A percentile compares a stretch with the other conserved stretches of the same genome.
Evolutionary conservation across 345 rosid genomes (phyloP).

Genomic region (Dipteronia dyeriana): DNA sequence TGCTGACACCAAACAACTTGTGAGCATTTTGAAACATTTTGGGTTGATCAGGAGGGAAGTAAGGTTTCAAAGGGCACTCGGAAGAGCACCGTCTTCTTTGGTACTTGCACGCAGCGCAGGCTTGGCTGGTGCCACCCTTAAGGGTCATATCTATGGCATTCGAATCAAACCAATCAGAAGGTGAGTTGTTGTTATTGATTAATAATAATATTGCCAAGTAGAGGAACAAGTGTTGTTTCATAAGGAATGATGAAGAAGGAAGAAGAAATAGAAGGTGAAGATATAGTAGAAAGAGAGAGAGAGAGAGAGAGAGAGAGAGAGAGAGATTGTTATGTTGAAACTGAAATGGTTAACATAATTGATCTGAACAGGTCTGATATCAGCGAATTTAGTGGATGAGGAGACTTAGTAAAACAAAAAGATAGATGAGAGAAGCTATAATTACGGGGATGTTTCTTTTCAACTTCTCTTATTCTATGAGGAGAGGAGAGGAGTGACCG

Average conservation of each 20-base stretch:
- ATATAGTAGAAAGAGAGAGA: background rate
- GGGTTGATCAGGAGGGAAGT: conserved; percentile 79
- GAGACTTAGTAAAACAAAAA: conserved; percentile 42
- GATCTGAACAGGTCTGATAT: conserved; percentile 45
- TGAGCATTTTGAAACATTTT: conserved; percentile 77
- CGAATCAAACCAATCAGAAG: conserved; percentile 7
- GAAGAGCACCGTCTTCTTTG: conserved; percentile 70
- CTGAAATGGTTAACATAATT: conserved; percentile 31
- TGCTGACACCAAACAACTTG: conserved; percentile 75
- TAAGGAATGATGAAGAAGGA: background rate
- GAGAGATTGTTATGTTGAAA: conserved; percentile 13
- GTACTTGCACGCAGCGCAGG: conserved; percentile 96
- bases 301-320: too few species aligned
- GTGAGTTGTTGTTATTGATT: background rate
- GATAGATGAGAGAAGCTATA: conserved; percentile 15
- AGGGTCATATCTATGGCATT: conserved; percentile 63
- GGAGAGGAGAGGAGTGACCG: background rate
- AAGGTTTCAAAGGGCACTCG: conserved; percentile 77
- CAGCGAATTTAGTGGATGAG: conserved; percentile 48
- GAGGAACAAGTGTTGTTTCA: background rate
- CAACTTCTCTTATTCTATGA: background rate
- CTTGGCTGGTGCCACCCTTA: conserved; percentile 85
- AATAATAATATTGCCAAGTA: background rate
- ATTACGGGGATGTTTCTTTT: conserved; percentile 14
- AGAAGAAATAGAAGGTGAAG: background rate